phyloP scores from a whole-genome alignment of 2,329 filamentous ascomycete species.

The Aspergillus arachidicola region DNA sequence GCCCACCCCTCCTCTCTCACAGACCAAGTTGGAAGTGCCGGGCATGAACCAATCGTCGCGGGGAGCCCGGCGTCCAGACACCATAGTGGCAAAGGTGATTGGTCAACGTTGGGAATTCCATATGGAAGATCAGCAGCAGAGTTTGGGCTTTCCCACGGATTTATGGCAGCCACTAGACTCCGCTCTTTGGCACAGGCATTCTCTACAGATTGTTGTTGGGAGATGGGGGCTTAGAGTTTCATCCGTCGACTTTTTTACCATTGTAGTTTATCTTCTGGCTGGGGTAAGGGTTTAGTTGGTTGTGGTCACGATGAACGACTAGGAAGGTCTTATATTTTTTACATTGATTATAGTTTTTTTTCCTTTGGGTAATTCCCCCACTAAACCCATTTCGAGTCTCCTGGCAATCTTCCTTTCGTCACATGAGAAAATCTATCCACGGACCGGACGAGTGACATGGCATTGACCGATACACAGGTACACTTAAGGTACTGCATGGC shows the following conservation, averaged over 20 bases:
- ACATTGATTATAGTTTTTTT: background rate
- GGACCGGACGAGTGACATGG: background rate
- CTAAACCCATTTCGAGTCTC: background rate
- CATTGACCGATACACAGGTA: background rate
- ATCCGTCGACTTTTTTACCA: background rate
- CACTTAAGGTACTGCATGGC: background rate
- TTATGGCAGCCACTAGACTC: slow-evolving; percentile 16
- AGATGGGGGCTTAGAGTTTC: background rate
- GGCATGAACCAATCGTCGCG: slow-evolving; percentile 16
- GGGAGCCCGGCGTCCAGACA: slow-evolving; percentile 12
- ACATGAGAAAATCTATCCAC: slow-evolving; percentile 1
- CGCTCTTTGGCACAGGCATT: background rate
- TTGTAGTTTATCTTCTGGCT: background rate
- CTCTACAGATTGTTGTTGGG: background rate
- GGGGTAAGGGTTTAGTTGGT: background rate
- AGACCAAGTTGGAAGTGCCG: background rate
- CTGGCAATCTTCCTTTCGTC: background rate
- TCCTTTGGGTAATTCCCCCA: background rate
- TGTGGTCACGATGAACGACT: background rate
- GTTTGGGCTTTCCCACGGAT: slow-evolving; percentile 22
- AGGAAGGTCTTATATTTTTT: background rate
- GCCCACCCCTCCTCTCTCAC: background rate
- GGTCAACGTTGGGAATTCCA: slow-evolving; percentile 22
- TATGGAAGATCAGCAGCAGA: slow-evolving; percentile 28
- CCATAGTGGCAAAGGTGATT: slow-evolving; percentile 18